phyloP scores from a whole-genome alignment of 2,329 filamentous ascomycete genomes.

The Seiridium cupressi region DNA sequence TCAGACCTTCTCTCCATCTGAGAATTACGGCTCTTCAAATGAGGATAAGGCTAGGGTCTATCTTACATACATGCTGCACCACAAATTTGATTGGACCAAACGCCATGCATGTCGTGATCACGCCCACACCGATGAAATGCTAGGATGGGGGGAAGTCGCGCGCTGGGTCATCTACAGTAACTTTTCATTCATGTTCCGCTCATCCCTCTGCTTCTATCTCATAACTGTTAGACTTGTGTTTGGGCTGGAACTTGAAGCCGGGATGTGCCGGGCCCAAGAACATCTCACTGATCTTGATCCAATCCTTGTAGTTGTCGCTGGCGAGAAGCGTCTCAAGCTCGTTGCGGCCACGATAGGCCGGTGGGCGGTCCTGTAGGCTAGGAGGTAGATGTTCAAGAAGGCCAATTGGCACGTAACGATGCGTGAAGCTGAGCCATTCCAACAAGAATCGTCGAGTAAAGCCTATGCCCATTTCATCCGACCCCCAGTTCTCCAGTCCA shows the following conservation, averaged over 20 bases:
- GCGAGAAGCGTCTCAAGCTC: constrained; percentile 92
- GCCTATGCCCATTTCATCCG: constrained; percentile 89
- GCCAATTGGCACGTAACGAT: constrained; percentile 88
- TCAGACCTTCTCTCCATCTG: neutral
- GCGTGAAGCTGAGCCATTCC: constrained; percentile 92
- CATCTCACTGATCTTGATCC: constrained; percentile 99
- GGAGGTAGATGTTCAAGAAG: constrained; percentile 86
- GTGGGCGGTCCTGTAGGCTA: constrained; percentile 83
- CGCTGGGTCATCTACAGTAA: neutral
- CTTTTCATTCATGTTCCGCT: neutral
- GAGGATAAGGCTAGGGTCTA: neutral
- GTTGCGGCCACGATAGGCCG: constrained; percentile 77
- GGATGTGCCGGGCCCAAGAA: constrained; percentile 89
- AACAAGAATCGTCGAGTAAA: constrained; percentile 89
- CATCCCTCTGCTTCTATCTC: constrained; percentile 75
- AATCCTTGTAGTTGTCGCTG: constrained; percentile 91
- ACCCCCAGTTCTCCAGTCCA: constrained; percentile 92
- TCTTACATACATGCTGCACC: neutral
- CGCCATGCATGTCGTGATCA: neutral
- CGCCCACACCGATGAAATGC: neutral
- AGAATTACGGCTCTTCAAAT: neutral
- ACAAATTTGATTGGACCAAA: neutral
- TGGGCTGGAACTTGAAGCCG: constrained; percentile 91
- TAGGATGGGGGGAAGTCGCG: neutral
- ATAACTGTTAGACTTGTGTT: constrained; percentile 95